Base-by-base conservation (phyloP, 1,139 yeast genomes). In the Diutina mesorugosa region DNA sequence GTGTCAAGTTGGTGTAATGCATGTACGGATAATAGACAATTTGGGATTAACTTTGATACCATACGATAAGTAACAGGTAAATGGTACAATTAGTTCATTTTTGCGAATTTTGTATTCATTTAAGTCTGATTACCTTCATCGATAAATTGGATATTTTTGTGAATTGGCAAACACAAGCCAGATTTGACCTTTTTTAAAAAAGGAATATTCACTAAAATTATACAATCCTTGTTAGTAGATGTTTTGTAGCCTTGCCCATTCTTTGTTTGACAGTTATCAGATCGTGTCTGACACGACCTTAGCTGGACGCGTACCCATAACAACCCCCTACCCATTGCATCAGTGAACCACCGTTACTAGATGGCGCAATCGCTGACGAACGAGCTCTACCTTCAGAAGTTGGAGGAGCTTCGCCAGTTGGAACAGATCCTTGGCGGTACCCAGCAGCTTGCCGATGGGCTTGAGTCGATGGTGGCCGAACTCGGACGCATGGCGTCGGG, bases 1-100 rank as follows among this genome's bases (percentile, higher is more conserved):
- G 96, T 65, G 91, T 89, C 67, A 89, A 87, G 70, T 85, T 91
- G 70, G 77, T 69, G 14, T 60, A 50, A 47, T 10, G 18, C 29
- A 35, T 35, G 41, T 35, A 32, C 35, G 35, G 35, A 32, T 32
- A 35, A 35, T 35, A 35, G n/a, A 35, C 41, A 10, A 35, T 21
- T 21, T 21, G 26, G 26, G 26, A 32, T 10, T 18, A 18, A 18
- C 18, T 18, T 18, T 18, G 18, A 18, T 18, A 18, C 18, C 18
- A 30, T n/a, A n/a, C n/a, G n/a, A n/a, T n/a, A n/a, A n/a, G n/a
- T n/a, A n/a, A n/a, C n/a, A n/a, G n/a, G n/a, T n/a, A 18, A 18
- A 18, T 18, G 18, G 18, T 18, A 18, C 18, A 18, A 18, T 18
- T 2, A 18, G 18, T 18, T 18, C 18, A 18, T 21, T 21, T 21